Evolutionary conservation across 1,284 basidiomycete genomes (phyloP), one percentile per base, ranked within the genome.

Genomic region (Tilletia indica): DNA sequence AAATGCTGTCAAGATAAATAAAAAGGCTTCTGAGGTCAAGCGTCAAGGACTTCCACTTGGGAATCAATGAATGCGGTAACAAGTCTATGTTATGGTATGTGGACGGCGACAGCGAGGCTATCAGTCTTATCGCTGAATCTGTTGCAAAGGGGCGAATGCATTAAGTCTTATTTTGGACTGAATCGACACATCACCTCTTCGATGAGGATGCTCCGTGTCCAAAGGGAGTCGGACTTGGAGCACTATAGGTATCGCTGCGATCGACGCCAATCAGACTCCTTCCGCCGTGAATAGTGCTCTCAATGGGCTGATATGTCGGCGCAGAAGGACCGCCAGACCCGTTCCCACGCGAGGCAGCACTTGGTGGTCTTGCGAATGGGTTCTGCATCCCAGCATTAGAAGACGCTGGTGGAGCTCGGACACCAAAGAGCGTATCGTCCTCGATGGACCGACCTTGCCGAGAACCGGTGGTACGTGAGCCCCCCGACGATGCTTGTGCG

Each of bases 391-490:
- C 39, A 3, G 68, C 42, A 25, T 5, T 12, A 11, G 47, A 14
- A 14, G 54, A 58, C 4, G 68, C 51, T n/a, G 68, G 11, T 12
- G 48, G 68, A 19, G 68, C 45, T 34, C 72, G 56, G 11, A 83
- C 74, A 14, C 82, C 82, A 47, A 83, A 82, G 25, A 83, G 68
- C 31, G 82, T 83, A 67, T 83, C 82, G 68, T 83, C 77, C 39
- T 82, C 80, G 21, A 82, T 81, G 48, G 70, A 71, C 36, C 68
- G 74, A 70, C 68, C 76, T 5, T 47, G 56, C 42, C n/a, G 36
- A 11, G 68, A 48, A 3, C 38, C 51, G 31, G 49, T 25, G 1
- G 51, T 54, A 19, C 4, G 51, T 6, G 51, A 54, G 3, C 51
- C 51, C 16, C 51, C 51, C 2, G 51, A 54, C 6, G 51, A 54